Conservation (phyloP, 2,329 filamentous ascomycete species). For the Setomelanomma holmii region DNA sequence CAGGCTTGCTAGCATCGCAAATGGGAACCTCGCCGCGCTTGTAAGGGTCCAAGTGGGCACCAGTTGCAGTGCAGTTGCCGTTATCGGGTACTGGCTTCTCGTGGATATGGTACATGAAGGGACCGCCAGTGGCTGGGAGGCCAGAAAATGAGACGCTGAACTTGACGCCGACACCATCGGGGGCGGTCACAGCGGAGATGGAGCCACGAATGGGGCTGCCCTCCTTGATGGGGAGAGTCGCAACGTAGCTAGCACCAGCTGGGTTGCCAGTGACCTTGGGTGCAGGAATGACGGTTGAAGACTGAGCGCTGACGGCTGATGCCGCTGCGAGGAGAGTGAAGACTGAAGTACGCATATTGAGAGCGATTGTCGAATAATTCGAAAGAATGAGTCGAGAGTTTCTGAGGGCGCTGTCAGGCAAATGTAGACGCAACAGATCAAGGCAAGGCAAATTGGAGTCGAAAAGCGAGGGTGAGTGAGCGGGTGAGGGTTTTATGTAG, state of each 20-base stretch:
- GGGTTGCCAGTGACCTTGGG: constrained; percentile 48
- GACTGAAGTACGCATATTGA: constrained; percentile 42
- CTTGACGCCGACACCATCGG: constrained; percentile 49
- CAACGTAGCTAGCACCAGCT: constrained; percentile 48
- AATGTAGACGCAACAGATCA: constrained; percentile 7
- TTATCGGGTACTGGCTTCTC: constrained; percentile 49
- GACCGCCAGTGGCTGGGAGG: constrained; percentile 51
- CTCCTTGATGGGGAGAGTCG: constrained; percentile 43
- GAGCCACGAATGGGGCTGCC: constrained; percentile 45
- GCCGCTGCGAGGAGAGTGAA: constrained; percentile 39
- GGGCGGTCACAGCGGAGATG: constrained; percentile 40
- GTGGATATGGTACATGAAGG: constrained; percentile 58
- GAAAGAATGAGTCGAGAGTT: constrained; percentile 9
- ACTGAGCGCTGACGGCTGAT: constrained; percentile 38
- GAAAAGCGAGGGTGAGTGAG: not conserved
- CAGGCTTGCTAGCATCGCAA: constrained; percentile 47
- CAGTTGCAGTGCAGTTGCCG: constrained; percentile 54
- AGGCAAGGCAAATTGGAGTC: not conserved
- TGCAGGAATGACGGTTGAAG: constrained; percentile 37
- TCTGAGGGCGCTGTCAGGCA: constrained; percentile 18
- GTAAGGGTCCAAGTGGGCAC: constrained; percentile 54
- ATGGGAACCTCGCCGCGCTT: constrained; percentile 46
- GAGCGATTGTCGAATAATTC: constrained; percentile 15
- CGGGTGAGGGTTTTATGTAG: not conserved
- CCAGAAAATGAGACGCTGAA: constrained; percentile 51